phyloP scores from a whole-genome alignment of 352 stramenopile species.

The Phytophthora pluvialis region DNA sequence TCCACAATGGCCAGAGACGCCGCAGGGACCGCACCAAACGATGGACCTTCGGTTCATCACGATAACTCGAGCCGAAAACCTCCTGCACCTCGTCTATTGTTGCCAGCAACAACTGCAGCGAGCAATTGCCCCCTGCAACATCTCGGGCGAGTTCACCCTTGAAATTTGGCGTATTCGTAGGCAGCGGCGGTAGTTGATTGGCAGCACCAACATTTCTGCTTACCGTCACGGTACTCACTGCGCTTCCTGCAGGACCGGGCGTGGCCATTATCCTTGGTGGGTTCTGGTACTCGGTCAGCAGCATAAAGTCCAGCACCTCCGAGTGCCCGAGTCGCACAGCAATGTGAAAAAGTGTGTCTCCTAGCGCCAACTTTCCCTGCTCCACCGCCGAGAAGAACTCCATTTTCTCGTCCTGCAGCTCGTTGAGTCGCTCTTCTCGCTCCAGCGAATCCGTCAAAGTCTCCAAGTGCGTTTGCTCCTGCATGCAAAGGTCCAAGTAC shows the following conservation, averaged over 20 bases:
- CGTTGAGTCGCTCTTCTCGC: conserved; percentile 49
- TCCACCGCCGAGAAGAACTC: conserved; percentile 76
- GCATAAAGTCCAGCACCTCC: conserved; percentile 63
- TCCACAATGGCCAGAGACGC: conserved; percentile 78
- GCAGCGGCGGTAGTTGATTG: conserved; percentile 14
- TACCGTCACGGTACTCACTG: conserved; percentile 3
- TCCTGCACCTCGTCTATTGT: conserved; percentile 67
- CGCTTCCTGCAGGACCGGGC: conserved; percentile 11
- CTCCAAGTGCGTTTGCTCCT: conserved; percentile 62
- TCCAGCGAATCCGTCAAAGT: conserved; percentile 66
- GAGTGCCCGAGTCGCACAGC: conserved; percentile 61
- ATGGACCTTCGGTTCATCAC: conserved; percentile 69
- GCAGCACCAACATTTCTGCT: neutral
- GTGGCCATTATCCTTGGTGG: conserved; percentile 11
- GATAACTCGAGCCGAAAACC: conserved; percentile 65
- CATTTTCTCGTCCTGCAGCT: conserved; percentile 78
- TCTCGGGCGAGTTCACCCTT: conserved; percentile 62
- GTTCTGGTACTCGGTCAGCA: conserved; percentile 58
- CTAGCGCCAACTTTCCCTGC: conserved; percentile 58
- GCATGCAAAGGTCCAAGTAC: conserved; percentile 78
- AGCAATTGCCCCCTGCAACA: conserved; percentile 39
- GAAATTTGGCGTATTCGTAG: conserved; percentile 67
- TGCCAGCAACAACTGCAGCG: conserved; percentile 57
- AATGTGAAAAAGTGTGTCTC: conserved; percentile 79
- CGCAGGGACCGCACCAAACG: conserved; percentile 59